phyloP scores from a whole-genome alignment of 441 rosid species.

The Bruguiera hainesii region DNA sequence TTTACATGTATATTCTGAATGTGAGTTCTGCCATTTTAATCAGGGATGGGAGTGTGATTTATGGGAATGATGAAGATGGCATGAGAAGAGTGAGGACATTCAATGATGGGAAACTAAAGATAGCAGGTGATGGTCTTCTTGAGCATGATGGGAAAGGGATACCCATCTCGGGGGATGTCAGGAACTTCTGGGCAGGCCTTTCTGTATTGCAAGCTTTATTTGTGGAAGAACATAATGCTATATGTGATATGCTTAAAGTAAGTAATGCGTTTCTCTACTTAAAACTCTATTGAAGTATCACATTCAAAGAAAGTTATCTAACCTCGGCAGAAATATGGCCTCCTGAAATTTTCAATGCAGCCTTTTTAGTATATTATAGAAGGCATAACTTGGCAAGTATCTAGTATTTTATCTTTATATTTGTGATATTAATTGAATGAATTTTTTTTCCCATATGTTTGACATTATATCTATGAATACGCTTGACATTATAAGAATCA shows the following conservation, averaged over 20 bases:
- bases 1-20: neutral
- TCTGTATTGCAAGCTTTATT: constrained; percentile 62
- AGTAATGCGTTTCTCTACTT: neutral
- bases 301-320: neutral
- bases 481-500: too few species aligned
- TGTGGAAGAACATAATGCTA: constrained; percentile 56
- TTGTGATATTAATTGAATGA: too few species aligned
- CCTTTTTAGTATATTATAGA: too few species aligned
- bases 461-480: too few species aligned
- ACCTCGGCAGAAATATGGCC: neutral
- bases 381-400: too few species aligned
- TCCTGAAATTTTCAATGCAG: too few species aligned
- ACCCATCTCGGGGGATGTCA: constrained; percentile 64
- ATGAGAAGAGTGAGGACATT: constrained; percentile 61
- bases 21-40: neutral
- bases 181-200: constrained; percentile 77
- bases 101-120: constrained; percentile 59
- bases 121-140: constrained; percentile 45
- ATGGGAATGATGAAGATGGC: constrained; percentile 58
- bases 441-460: too few species aligned
- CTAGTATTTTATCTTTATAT: too few species aligned
- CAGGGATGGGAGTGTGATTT: constrained; percentile 74
- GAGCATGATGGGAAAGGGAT: constrained; percentile 50
- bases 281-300: neutral
- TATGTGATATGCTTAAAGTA: constrained; percentile 36